Percentiles rank a stretch among this genome's conserved stretches.
phyloP scores from a whole-genome alignment of 2,329 filamentous ascomycete genomes.

The Ceratocystis eucalypticola region DNA sequence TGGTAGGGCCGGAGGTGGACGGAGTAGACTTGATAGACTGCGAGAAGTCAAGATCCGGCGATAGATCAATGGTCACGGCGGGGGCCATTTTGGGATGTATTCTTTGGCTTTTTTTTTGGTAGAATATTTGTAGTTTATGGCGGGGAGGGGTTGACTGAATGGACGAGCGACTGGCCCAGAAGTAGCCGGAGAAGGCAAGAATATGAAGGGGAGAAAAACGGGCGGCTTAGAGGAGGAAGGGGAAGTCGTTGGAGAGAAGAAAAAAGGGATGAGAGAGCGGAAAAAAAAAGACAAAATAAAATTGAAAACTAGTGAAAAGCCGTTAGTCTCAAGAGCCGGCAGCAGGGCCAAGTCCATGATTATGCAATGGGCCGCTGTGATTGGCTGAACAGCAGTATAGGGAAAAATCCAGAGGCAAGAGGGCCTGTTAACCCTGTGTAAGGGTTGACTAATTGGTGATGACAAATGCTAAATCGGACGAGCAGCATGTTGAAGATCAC shows the following conservation, averaged over 20 bases:
- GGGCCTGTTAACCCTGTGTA: neutral
- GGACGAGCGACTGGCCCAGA: neutral
- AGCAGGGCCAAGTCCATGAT: neutral
- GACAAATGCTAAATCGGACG: neutral
- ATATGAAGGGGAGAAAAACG: neutral
- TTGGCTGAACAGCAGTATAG: neutral
- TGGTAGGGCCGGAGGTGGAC: slow-evolving; percentile 22
- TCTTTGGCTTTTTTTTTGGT: slow-evolving; percentile 23
- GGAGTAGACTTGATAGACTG: slow-evolving; percentile 24
- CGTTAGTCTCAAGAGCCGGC: neutral
- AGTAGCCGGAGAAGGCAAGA: neutral
- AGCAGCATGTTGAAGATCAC: neutral
- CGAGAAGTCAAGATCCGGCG: slow-evolving; percentile 37
- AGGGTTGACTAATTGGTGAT: neutral
- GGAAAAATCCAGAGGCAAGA: neutral
- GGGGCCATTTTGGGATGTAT: slow-evolving; percentile 33
- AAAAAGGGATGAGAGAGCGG: neutral
- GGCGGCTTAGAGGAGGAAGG: neutral
- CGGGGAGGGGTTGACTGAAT: neutral
- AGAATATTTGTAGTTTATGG: neutral
- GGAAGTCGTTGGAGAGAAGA: neutral
- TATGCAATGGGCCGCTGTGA: neutral
- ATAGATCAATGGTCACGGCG: slow-evolving; percentile 41
- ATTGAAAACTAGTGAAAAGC: neutral
- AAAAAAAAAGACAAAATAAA: neutral